A percentile compares a stretch with the other conserved stretches of the same genome.
phyloP scores from a whole-genome alignment of 371 early-diverging fungal species.

The Syncephalastrum monosporum region DNA sequence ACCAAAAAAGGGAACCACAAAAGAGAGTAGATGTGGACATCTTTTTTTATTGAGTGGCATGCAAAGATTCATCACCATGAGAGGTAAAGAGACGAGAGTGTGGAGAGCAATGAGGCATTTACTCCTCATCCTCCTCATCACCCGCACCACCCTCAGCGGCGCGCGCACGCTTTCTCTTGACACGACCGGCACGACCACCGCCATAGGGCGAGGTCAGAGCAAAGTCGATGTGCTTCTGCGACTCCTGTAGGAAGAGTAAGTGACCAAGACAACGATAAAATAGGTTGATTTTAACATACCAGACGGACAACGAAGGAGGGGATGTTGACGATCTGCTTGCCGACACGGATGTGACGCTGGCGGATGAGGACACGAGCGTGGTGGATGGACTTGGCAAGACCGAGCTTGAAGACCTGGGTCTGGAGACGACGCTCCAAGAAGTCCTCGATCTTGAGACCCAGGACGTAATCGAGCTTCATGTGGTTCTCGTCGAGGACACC shows the following conservation, averaged over 20 bases:
- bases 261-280: background rate
- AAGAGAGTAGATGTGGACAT: constrained; percentile 16
- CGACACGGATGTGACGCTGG: constrained; percentile 98
- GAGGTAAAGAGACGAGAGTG: constrained; percentile 7
- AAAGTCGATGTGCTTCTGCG: constrained; percentile 99
- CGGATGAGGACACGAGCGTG: constrained; percentile 99
- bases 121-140: constrained; percentile 72
- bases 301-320: constrained; percentile 95
- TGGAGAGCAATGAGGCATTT: constrained; percentile 19
- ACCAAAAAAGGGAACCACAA: constrained; percentile 26
- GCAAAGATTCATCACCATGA: constrained; percentile 49
- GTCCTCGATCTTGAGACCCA: constrained; percentile 97
- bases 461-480: constrained; percentile 98
- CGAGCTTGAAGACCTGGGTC: constrained; percentile 98
- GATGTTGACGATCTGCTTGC: constrained; percentile 98
- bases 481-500: constrained; percentile 97
- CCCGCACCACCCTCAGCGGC: constrained; percentile 64
- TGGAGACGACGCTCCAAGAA: constrained; percentile 99
- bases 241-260: constrained; percentile 44
- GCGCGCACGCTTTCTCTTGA: constrained; percentile 89
- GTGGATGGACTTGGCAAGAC: constrained; percentile 99
- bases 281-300: constrained; percentile 23
- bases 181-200: constrained; percentile 98
- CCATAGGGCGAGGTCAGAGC: constrained; percentile 97
- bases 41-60: constrained; percentile 29